Conservation (phyloP, 305 asterid species). For the Fraxinus dipetala region DNA sequence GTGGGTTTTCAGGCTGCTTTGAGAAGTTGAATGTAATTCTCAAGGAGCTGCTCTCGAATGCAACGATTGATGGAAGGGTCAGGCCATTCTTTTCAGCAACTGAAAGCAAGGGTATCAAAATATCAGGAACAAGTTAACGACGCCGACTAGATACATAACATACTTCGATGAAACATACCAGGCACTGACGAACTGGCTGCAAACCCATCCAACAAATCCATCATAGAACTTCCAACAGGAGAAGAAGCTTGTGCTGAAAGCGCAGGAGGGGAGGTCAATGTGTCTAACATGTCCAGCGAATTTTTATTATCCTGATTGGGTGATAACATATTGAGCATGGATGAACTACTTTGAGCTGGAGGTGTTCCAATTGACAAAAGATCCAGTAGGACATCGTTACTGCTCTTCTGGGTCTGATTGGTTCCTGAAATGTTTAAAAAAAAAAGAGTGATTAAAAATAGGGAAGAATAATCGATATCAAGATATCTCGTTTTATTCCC, state of each 20-base stretch:
- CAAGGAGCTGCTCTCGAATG: constrained; percentile 80
- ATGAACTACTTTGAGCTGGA: constrained; percentile 51
- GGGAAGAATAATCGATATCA: background rate
- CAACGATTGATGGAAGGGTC: constrained; percentile 65
- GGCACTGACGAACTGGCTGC: constrained; percentile 48
- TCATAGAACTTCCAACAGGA: constrained; percentile 57
- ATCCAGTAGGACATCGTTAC: constrained; percentile 71
- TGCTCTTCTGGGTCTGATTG: constrained; percentile 53
- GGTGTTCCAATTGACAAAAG: constrained; percentile 82
- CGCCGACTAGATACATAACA: constrained; percentile 7
- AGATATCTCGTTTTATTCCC: constrained; percentile 6
- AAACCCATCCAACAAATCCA: constrained; percentile 77
- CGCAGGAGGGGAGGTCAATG: constrained; percentile 46
- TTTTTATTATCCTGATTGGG: constrained; percentile 44
- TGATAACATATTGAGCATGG: constrained; percentile 47
- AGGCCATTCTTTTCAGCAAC: constrained; percentile 62
- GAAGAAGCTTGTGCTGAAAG: constrained; percentile 34
- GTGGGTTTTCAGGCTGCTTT: constrained; percentile 73
- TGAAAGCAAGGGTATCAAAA: constrained; percentile 23
- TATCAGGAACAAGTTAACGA: too few species aligned
- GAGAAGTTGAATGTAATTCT: constrained; percentile 75
- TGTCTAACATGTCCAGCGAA: constrained; percentile 45
- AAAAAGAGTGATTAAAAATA: background rate
- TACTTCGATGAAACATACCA: constrained; percentile 39
- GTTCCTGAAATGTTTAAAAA: constrained; percentile 45